These are phyloP conservation scores for Dendryphion nanum DNA, from an alignment of 2,329 filamentous ascomycete species.

Conservation along the genomic window DNA sequence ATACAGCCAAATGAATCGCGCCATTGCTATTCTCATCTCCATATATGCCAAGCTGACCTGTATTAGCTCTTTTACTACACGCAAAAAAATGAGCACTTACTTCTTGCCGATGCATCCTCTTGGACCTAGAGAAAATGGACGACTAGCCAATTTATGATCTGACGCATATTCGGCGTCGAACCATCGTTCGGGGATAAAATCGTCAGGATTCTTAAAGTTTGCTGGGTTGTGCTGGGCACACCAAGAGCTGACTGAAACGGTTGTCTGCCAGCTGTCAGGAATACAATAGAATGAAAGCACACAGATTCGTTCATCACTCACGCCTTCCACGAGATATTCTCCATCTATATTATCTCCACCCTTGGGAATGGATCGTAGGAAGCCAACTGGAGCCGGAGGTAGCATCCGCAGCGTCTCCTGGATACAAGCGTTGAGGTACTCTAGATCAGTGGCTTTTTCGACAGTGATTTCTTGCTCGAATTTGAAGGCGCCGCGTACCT, in stretches of 20 bases:
- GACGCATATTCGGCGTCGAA: slow-evolving; percentile 18
- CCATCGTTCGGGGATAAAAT: slow-evolving; percentile 32
- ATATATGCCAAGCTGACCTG: slow-evolving; percentile 20
- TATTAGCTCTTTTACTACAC: not conserved
- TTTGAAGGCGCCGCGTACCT: slow-evolving; percentile 12
- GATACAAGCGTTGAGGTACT: slow-evolving; percentile 42
- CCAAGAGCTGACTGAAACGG: slow-evolving; percentile 12
- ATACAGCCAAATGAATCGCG: slow-evolving; percentile 17
- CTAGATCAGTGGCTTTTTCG: slow-evolving; percentile 11
- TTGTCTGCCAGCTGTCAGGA: slow-evolving; percentile 4
- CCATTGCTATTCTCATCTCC: slow-evolving; percentile 18
- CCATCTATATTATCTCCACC: slow-evolving; percentile 29
- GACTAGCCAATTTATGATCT: slow-evolving; percentile 13
- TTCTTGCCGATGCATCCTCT: slow-evolving; percentile 11
- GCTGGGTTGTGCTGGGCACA: slow-evolving; percentile 13
- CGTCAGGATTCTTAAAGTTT: slow-evolving; percentile 25
- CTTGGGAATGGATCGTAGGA: slow-evolving; percentile 23
- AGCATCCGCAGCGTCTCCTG: slow-evolving; percentile 44
- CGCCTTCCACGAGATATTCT: slow-evolving; percentile 24
- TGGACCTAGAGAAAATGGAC: slow-evolving; percentile 9
- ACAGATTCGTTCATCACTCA: slow-evolving; percentile 3
- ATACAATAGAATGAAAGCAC: not conserved
- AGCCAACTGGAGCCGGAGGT: slow-evolving; percentile 40
- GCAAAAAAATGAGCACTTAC: too few relatives aligned
- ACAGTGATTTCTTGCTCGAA: slow-evolving; percentile 17